Base-by-base conservation (phyloP, 495 filamentous ascomycete genomes). In the Parathielavia appendiculata region DNA sequence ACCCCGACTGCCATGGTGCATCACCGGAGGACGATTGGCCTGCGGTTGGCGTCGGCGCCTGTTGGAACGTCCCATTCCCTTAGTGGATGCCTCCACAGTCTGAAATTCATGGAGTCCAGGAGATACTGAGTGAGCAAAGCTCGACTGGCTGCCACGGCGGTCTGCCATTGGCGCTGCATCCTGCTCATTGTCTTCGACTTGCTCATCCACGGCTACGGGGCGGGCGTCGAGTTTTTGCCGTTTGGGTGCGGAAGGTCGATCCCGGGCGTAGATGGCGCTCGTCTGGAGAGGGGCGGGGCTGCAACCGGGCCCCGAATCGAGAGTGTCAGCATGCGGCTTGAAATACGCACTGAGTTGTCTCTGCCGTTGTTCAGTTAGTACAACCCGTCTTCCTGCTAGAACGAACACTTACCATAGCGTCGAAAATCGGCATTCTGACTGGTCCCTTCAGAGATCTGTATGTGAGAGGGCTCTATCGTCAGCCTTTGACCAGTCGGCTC, bases 41-140 rank as follows among this genome's bases (percentile, higher is more conserved):
- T 35, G 51, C 16, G n/a, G 41, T 14, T 51, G 59, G 23, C 39
- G 35, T 12, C 51, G 47, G n/a, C 65, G 69, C 32, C 50, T 59
- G 17, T 48, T 49, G 0, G 53, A 55, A 0, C 56, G 56, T 2
- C 30, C 46, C 19, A 39, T 1, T 22, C 16, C 1, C 39, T 49
- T 61, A 0, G 56, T 39, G 7, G 16, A 43, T 1, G 17, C 40
- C 32, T 68, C 58, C 19, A 62, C 22, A 3, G 13, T 19, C 43
- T 64, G 65, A 50, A 46, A 71, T 58, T 73, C 70, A 11, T 35
- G 1, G 19, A 73, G 13, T 1, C 56, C 48, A 10, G 48, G 43
- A 5, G 44, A 51, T 11, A 12, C 45, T 14, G 49, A 55, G 22
- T 59, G 64, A 38, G 58, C 20, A 20, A 59, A n/a, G 56, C 55